Evolutionary conservation across 148 eudicot genomes (phyloP), one percentile per base, ranked within the genome.

Genomic region (Dianthus caryophyllus): DNA sequence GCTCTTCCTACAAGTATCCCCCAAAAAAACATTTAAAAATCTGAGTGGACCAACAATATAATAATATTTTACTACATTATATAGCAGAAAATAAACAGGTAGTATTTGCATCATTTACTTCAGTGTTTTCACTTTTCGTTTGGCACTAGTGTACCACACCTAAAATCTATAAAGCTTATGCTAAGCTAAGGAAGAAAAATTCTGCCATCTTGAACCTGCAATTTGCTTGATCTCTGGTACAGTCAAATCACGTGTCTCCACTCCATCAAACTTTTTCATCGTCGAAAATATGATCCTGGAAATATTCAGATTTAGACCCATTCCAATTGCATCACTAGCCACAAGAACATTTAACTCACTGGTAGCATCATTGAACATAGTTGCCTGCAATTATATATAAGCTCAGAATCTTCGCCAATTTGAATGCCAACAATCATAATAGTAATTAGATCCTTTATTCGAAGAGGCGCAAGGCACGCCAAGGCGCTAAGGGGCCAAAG

Each of bases 291-390:
- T 83, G 39, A 94, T 88, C 77, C 99, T 90, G 18, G 97, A 88
- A 50, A 94, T 94, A 63, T 88, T 94, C 25, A 94, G 84, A 80
- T 94, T 94, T 68, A 94, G 97, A 75, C 99, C 99, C 99, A 94
- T 94, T 69, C 99, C 99, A 75, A 94, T 86, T 75, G 99, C 99
- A 83, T 94, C 99, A 80, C 99, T 94, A 56, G 99, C 99, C 68
- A 94, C 99, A 43, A 90, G 99, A 79, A 90, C 89, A 80, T 94
- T 96, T 72, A 90, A 90, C 71, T 88, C 92, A 78, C 84, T 90
- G 72, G 84, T 76, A 56, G 79, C 90, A 82, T 94, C 99, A 59
- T 94, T 94, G 79, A 94, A 94, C 90, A 85, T 86, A 67, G 87
- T 84, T 73, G 99, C 99, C 99, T 94, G 96, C 82, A 83, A 66